These are phyloP conservation scores for Monosporascus sp. DNA, from an alignment of 2,329 filamentous ascomycete species.

Conservation along the genomic window DNA sequence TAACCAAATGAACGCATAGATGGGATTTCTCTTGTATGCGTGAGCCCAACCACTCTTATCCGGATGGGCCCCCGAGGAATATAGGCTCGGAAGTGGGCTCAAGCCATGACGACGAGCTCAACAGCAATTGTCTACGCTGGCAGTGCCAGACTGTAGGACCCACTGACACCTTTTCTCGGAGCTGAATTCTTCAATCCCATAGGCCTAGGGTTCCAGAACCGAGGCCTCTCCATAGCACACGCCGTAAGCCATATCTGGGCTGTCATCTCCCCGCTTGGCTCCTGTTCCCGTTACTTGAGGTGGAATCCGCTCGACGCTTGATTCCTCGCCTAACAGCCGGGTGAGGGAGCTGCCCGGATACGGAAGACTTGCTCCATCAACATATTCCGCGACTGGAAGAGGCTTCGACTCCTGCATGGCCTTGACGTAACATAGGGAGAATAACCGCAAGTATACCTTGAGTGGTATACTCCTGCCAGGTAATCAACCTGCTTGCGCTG, in stretches of 20 bases:
- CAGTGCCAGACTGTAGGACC: too few relatives aligned
- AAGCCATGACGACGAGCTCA: too few relatives aligned
- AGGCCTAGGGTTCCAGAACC: too few relatives aligned
- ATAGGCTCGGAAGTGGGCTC: too few relatives aligned
- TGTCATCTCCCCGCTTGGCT: neutral
- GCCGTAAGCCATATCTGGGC: neutral
- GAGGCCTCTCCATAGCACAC: too few relatives aligned
- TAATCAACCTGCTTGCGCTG: conserved; percentile 10
- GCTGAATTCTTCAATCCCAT: too few relatives aligned
- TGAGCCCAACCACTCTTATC: too few relatives aligned
- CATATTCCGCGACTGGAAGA: neutral
- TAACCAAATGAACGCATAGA: too few relatives aligned
- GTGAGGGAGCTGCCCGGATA: neutral
- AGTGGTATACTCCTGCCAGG: neutral
- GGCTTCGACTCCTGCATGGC: neutral
- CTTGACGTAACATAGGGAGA: neutral
- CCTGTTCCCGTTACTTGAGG: neutral
- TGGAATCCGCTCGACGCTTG: neutral
- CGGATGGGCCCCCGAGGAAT: too few relatives aligned
- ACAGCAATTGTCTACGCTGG: too few relatives aligned
- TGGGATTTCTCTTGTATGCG: too few relatives aligned
- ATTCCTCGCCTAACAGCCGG: neutral
- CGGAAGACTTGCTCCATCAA: neutral
- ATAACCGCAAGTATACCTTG: neutral
- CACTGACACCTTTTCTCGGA: too few relatives aligned